A percentile compares a stretch with the other conserved stretches of the same genome.
Conservation (phyloP, 1,139 yeast species). For the Kodamaea anthophila region DNA sequence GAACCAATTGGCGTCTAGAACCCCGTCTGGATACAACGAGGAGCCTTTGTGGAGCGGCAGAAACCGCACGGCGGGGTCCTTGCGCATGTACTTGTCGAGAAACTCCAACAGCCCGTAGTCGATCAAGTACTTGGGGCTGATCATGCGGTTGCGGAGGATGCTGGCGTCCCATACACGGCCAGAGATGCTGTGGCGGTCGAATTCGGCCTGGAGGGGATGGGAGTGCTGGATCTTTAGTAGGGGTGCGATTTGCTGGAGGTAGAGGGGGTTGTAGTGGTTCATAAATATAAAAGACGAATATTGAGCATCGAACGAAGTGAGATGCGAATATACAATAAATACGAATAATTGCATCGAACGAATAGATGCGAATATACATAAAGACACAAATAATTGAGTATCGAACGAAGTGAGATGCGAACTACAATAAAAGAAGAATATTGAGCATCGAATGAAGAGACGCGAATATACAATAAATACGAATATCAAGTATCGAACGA, state of each 20-base stretch:
- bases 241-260: slow-evolving; percentile 32
- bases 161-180: slow-evolving; percentile 35
- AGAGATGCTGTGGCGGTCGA: slow-evolving; percentile 15
- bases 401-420: no score
- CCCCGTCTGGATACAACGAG: slow-evolving; percentile 39
- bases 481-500: no score
- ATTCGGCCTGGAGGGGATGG: slow-evolving; percentile 4
- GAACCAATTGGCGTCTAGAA: slow-evolving; percentile 33
- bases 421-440: no score
- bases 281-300: slow-evolving; percentile 16
- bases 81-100: slow-evolving; percentile 5
- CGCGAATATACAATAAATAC: no score
- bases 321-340: no score
- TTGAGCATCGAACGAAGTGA: no score
- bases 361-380: no score
- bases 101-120: slow-evolving; percentile 11
- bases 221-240: slow-evolving; percentile 18
- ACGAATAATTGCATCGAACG: no score
- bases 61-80: slow-evolving; percentile 21
- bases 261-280: slow-evolving; percentile 26
- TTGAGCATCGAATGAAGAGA: no score
- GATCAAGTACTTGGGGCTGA: slow-evolving; percentile 28
- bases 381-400: no score
- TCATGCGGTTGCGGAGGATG: slow-evolving; percentile 33
- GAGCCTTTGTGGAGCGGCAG: slow-evolving; percentile 37